Conservation (phyloP, 2,329 filamentous ascomycete genomes). For the Chrysoporthe cubensis region DNA sequence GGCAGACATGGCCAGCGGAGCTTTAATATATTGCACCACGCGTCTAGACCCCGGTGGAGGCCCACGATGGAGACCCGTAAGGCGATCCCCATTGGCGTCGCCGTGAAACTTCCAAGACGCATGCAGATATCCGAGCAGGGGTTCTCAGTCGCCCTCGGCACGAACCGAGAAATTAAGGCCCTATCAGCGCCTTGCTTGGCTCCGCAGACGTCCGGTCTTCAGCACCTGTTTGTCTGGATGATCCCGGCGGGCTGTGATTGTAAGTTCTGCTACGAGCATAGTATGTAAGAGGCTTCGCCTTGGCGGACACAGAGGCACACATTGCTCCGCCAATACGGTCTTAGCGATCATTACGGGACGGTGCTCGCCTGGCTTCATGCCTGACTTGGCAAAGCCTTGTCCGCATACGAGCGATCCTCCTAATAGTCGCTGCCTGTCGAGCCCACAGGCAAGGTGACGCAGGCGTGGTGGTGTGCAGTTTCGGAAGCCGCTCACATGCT, state of each 20-base stretch:
- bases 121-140: slow-evolving; percentile 12
- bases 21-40: slow-evolving; percentile 9
- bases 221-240: neutral
- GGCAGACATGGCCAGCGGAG: slow-evolving; percentile 9
- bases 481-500: neutral
- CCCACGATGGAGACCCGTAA: neutral
- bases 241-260: neutral
- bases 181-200: slow-evolving; percentile 7
- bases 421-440: too few relatives aligned
- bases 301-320: neutral
- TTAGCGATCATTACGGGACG: too few relatives aligned
- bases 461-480: neutral
- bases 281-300: neutral
- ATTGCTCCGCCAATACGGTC: neutral
- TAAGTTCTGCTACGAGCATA: neutral
- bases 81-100: neutral
- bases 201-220: slow-evolving; percentile 21
- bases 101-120: neutral
- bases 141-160: slow-evolving; percentile 16
- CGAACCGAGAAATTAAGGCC: slow-evolving; percentile 29
- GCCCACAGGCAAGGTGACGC: too few relatives aligned
- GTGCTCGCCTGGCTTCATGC: too few relatives aligned
- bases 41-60: neutral
- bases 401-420: too few relatives aligned
- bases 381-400: too few relatives aligned